Percentiles rank a stretch among this genome's conserved stretches.
phyloP scores from a whole-genome alignment of 306 rosid species.

The Vigna mungo region DNA sequence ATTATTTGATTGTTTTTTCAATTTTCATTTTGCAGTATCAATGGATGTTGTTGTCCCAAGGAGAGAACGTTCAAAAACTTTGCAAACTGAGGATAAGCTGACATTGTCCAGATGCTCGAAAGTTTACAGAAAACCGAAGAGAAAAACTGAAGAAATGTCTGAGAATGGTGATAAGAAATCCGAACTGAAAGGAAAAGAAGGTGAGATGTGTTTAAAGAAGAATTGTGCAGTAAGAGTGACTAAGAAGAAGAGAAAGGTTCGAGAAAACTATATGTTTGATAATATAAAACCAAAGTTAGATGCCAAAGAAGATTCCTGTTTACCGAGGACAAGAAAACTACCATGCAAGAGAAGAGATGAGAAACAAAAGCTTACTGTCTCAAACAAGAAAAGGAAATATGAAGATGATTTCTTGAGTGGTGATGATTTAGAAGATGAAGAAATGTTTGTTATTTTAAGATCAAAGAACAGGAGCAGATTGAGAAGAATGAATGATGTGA shows the following conservation, averaged over 20 bases:
- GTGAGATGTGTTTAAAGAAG: not conserved
- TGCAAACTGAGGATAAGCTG: constrained; percentile 30
- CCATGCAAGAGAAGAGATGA: constrained; percentile 40
- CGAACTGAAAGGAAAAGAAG: constrained; percentile 36
- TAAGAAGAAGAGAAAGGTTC: not conserved
- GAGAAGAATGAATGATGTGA: constrained; percentile 32
- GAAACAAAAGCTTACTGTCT: constrained; percentile 44
- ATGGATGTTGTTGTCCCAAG: constrained; percentile 58
- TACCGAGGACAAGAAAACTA: not conserved
- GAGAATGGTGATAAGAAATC: constrained; percentile 20
- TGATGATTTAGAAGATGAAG: constrained; percentile 46
- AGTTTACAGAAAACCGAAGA: constrained; percentile 37
- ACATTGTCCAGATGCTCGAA: constrained; percentile 35
- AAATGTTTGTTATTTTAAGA: constrained; percentile 40
- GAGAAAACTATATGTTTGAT: not conserved
- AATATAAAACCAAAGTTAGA: not conserved
- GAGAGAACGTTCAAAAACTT: constrained; percentile 33
- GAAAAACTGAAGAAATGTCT: constrained; percentile 35
- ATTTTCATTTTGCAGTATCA: constrained; percentile 43
- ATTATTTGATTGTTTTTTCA: not conserved
- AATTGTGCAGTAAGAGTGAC: not conserved
- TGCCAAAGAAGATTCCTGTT: too few species aligned
- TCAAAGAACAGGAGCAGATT: constrained; percentile 53
- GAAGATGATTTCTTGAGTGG: constrained; percentile 39
- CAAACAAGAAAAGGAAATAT: constrained; percentile 42